Percentiles rank a stretch among this genome's conserved stretches.
Evolutionary conservation across 208 protist genomes (phyloP).

Genomic region (Leishmania lainsoni): DNA sequence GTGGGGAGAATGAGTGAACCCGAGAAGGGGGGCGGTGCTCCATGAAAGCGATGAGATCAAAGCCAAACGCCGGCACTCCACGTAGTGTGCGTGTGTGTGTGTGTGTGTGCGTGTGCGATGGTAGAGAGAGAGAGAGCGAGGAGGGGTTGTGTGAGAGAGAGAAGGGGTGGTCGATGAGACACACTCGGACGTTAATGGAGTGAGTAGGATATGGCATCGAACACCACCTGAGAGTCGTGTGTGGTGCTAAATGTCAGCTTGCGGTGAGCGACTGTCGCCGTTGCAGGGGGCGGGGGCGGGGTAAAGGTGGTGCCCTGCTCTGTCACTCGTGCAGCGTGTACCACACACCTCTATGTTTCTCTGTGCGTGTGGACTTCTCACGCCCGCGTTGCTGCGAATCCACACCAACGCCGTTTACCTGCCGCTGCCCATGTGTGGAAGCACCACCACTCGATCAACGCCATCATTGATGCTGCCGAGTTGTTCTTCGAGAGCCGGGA

Average conservation of each 20-base stretch:
- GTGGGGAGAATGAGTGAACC: neutral
- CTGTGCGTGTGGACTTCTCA: neutral
- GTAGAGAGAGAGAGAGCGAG: neutral
- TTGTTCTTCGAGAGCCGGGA: neutral
- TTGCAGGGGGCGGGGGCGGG: neutral
- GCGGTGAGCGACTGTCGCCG: neutral
- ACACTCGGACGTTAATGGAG: neutral
- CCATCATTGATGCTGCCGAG: neutral
- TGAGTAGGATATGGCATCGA: neutral
- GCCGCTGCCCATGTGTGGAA: too few relatives aligned
- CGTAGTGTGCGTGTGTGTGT: neutral
- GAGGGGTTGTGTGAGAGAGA: neutral
- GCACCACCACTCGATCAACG: too few relatives aligned
- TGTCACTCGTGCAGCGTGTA: neutral
- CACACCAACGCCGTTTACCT: neutral
- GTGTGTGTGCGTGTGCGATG: neutral
- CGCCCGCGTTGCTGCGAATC: neutral
- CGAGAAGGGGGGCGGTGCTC: neutral
- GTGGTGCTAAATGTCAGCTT: neutral
- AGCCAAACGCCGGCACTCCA: neutral
- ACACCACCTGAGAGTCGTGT: neutral
- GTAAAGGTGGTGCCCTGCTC: neutral
- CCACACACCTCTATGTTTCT: neutral
- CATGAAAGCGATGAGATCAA: neutral
- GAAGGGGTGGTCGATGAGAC: neutral